Evolutionary conservation across 1,139 yeast species (phyloP), one percentile per base, ranked within the genome.

Genomic region (Suhomyces chickasaworum): DNA sequence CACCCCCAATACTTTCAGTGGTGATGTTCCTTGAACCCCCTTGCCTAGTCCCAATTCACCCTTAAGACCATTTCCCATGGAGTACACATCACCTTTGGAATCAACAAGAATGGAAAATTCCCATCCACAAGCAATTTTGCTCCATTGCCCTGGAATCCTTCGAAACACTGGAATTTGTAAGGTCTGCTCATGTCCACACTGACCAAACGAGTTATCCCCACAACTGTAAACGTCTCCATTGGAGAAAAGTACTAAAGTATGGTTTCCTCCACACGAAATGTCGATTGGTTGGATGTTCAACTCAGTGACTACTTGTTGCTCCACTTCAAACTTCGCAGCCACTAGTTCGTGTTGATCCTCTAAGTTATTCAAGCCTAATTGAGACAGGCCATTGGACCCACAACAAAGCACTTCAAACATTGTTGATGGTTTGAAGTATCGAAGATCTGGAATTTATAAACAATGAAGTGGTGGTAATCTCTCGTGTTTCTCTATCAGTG

Each of bases 371-470:
- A 79, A 63, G 2, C 97, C 97, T 42, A 91, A 72, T 60, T 91
- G 98, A 46, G 66, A 81, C 39, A 66, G 71, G 1, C 97, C 97
- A 65, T 91, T 91, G 2, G 97, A 89, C 0, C 98, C 98, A 63
- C 95, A 83, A 1, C 80, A 70, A 32, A 71, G 69, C 7, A 83
- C 60, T 23, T 44, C 53, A 56, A 62, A 75, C 49, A 48, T 40
- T 16, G 12, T 23, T 2, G 20, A 21, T 25, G 10, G 12, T 22
- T 21, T 21, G 21, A 25, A 12, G 4, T 3, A 4, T 9, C 4
- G 10, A 25, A 8, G 12, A 13, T 12, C 4, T 10, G 13, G 5
- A 25, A 25, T 9, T 25, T 25, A 25, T 10, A 10, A 25, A 12
- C n/a, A 12, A 2, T 13, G 13, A 10, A 3, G 5, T 3, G 29